Evolutionary conservation across 202 grass and related monocot species (phyloP).

Genomic region (Hordeum pubiflorum): DNA sequence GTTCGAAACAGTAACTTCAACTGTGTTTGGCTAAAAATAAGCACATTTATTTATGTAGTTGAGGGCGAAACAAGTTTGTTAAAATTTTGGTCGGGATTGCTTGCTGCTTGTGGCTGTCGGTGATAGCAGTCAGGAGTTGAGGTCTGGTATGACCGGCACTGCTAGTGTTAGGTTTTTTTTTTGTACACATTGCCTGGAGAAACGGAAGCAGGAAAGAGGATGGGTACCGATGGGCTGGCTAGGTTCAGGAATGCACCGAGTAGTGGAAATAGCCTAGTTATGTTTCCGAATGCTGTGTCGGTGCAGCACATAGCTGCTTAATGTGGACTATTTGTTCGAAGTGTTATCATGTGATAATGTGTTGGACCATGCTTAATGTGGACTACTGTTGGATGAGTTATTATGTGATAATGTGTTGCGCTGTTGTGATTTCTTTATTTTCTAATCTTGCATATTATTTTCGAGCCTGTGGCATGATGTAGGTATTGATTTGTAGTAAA

Average conservation of each 20-base stretch:
- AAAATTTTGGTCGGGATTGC: not conserved
- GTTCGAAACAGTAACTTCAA: not conserved
- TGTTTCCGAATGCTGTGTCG: not conserved
- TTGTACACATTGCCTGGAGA: not conserved
- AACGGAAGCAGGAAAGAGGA: not conserved
- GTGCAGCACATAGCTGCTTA: not conserved
- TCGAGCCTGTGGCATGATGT: not conserved
- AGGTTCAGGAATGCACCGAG: not conserved
- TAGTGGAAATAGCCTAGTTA: not conserved
- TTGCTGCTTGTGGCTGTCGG: not conserved
- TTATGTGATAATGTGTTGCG: not conserved
- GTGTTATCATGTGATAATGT: not conserved
- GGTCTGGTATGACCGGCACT: not conserved
- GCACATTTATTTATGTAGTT: not conserved
- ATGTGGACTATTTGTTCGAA: not conserved
- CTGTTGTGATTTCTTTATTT: not conserved
- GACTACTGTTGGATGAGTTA: not conserved
- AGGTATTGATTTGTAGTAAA: not conserved
- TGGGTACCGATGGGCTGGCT: not conserved
- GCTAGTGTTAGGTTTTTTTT: not conserved
- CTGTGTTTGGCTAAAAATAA: not conserved
- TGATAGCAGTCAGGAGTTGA: not conserved
- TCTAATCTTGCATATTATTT: not conserved
- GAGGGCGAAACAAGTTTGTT: not conserved
- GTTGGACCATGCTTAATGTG: not conserved